Base-by-base conservation (phyloP, 148 eudicot species). In the Euryodendron excelsum region DNA sequence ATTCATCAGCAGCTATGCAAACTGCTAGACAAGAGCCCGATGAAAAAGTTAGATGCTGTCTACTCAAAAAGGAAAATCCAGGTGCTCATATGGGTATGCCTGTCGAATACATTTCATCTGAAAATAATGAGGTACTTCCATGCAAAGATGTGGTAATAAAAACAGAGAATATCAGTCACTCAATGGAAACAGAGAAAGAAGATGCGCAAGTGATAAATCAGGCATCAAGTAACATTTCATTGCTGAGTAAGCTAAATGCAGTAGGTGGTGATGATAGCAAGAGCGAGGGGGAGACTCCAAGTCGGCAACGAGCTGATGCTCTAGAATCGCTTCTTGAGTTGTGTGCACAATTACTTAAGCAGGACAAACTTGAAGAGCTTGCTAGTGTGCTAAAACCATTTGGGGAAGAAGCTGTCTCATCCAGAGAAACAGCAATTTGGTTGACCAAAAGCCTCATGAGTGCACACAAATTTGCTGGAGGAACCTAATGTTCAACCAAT, bases 361-460 rank as follows among this genome's bases (percentile, higher is more conserved):
- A 95, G 83, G 90, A 89, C 62, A 93, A 93, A 68, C 86, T 91
- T 5, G 94, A 93, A 2, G 99, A 95, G 84, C 94, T 95, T 36
- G 76, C 88, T 2, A 92, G 93, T 33, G 91, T 95, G 83, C 84
- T 95, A 20, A 90, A 90, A 81, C 96, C 99, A 6, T 95, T 95
- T 69, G 97, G 99, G 50, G 99, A 95, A 77, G 99, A 95, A 61
- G 78, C 83, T 1, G 96, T 95, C 10, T 95, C 99, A 1, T 95
- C 97, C 17, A 86, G 99, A 36, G 99, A 95, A 86, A 95, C 98
- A 44, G 97, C 99, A 45, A 95, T 95, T 58, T 95, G 99, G 99
- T 78, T 95, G 79, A 93, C 99, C 14, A 93, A 95, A 86, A 95
- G 97, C 87, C 85, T 95, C 60, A 91, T 95, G 79, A 92, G 86